These are phyloP conservation scores for Termitomyces sp. DNA, from an alignment of 768 basidiomycete genomes.

Conservation along the genomic window DNA sequence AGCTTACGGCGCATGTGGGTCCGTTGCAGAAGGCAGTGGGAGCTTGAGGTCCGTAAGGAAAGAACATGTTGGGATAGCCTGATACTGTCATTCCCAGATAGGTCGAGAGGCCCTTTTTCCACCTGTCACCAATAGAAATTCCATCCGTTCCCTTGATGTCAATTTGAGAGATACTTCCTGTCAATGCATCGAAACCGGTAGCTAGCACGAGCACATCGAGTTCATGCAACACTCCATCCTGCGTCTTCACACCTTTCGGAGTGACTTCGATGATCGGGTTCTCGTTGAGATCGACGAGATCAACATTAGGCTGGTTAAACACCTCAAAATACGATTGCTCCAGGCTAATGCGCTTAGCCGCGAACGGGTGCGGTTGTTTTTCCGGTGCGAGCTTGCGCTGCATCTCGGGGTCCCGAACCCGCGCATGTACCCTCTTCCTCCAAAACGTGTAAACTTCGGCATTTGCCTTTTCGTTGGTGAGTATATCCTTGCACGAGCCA, in stretches of 20 bases:
- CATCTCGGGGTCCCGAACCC: slow-evolving; percentile 19
- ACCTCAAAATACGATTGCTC: slow-evolving; percentile 23
- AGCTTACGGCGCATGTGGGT: slow-evolving; percentile 21
- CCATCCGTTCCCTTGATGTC: slow-evolving; percentile 21
- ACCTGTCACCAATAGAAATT: slow-evolving; percentile 18
- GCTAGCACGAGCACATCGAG: slow-evolving; percentile 22
- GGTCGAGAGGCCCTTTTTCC: slow-evolving; percentile 19
- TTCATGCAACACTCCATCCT: slow-evolving; percentile 19
- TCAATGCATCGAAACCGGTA: slow-evolving; percentile 24
- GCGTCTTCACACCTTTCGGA: slow-evolving; percentile 17
- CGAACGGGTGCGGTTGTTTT: slow-evolving; percentile 21
- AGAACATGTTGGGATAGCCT: slow-evolving; percentile 26
- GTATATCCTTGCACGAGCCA: slow-evolving; percentile 16
- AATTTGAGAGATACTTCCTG: slow-evolving; percentile 21
- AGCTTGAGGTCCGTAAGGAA: slow-evolving; percentile 24
- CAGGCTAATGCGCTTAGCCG: slow-evolving; percentile 19
- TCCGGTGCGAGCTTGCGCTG: slow-evolving; percentile 23
- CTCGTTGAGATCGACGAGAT: slow-evolving; percentile 19
- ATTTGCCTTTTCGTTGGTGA: slow-evolving; percentile 17
- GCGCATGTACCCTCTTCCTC: slow-evolving; percentile 19
- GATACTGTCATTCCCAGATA: slow-evolving; percentile 20
- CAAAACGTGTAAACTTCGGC: slow-evolving; percentile 22
- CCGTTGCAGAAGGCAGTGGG: slow-evolving; percentile 25
- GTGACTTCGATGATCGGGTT: slow-evolving; percentile 19
- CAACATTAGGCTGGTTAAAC: slow-evolving; percentile 23